Conservation (phyloP, 768 basidiomycete genomes). For the Naematelia aurantialba region DNA sequence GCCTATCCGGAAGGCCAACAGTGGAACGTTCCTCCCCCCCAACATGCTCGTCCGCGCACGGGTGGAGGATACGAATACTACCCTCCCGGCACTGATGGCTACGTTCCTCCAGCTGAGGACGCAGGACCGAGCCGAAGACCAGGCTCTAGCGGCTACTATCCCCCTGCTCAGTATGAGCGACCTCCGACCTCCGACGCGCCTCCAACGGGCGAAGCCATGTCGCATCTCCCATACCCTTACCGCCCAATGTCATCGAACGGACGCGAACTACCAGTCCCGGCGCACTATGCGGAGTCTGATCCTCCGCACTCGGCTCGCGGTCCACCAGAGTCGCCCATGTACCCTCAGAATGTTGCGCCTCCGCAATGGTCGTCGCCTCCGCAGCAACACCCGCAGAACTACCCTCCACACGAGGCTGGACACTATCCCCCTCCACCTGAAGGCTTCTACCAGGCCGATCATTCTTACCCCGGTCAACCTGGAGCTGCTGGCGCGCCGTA, state of each 20-base stretch:
- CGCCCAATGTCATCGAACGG: conserved; percentile 43
- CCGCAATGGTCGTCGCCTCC: conserved; percentile 41
- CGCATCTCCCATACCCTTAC: conserved; percentile 38
- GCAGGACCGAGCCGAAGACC: conserved; percentile 35
- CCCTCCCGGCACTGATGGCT: conserved; percentile 4
- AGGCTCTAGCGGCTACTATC: conserved; percentile 27
- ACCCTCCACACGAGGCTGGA: conserved; percentile 21
- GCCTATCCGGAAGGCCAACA: conserved; percentile 19
- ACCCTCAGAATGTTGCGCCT: conserved; percentile 14
- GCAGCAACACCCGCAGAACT: conserved; percentile 19
- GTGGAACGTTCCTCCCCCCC: conserved; percentile 18
- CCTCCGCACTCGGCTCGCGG: conserved; percentile 41
- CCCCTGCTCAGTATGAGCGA: conserved; percentile 10
- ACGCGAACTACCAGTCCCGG: conserved; percentile 37
- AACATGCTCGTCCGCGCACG: conserved; percentile 28
- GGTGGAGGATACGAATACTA: conserved; percentile 35
- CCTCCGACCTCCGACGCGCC: conserved; percentile 24
- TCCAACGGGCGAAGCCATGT: conserved; percentile 23
- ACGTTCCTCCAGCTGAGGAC: conserved; percentile 13
- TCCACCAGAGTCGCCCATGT: conserved; percentile 40
- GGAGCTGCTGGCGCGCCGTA: conserved; percentile 18
- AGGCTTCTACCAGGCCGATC: conserved; percentile 24
- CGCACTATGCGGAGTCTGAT: conserved; percentile 44
- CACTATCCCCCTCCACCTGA: conserved; percentile 26
- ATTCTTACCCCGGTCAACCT: conserved; percentile 30